A percentile compares a stretch with the other conserved stretches of the same genome.
Conservation (phyloP, 1,284 basidiomycete species). For the Irpex lacteus region DNA sequence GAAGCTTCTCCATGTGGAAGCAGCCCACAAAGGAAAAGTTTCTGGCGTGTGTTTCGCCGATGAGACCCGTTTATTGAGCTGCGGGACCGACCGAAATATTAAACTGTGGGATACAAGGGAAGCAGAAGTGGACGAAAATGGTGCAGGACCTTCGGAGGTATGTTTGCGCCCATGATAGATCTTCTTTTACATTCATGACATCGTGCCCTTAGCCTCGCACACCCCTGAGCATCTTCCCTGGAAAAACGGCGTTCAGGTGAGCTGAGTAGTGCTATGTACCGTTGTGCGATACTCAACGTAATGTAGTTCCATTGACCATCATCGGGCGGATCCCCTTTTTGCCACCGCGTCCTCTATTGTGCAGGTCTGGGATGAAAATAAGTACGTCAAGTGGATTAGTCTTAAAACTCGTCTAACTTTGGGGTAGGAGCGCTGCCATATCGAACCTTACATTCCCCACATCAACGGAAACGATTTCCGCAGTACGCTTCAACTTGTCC, state of each 20-base stretch:
- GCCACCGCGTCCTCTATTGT: constrained; percentile 93
- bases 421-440: constrained; percentile 62
- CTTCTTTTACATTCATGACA: constrained; percentile 4
- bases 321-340: constrained; percentile 83
- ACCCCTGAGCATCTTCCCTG: constrained; percentile 75
- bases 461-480: constrained; percentile 83
- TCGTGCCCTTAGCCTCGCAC: constrained; percentile 34
- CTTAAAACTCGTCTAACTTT: constrained; percentile 11
- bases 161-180: constrained; percentile 21
- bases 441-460: constrained; percentile 83
- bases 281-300: constrained; percentile 7
- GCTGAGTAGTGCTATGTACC: constrained; percentile 16
- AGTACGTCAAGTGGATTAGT: constrained; percentile 42
- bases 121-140: constrained; percentile 22
- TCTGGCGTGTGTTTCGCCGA: constrained; percentile 80
- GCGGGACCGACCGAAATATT: constrained; percentile 88
- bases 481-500: constrained; percentile 90
- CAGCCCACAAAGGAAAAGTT: constrained; percentile 92
- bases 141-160: constrained; percentile 34
- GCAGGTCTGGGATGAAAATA: constrained; percentile 97
- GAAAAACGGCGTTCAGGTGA: constrained; percentile 87
- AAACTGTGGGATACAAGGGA: constrained; percentile 80
- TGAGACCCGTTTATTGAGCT: constrained; percentile 76
- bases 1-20: constrained; percentile 66
- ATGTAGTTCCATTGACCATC: constrained; percentile 89